Conservation (phyloP, 306 rosid species). For the Acacia confusa region DNA sequence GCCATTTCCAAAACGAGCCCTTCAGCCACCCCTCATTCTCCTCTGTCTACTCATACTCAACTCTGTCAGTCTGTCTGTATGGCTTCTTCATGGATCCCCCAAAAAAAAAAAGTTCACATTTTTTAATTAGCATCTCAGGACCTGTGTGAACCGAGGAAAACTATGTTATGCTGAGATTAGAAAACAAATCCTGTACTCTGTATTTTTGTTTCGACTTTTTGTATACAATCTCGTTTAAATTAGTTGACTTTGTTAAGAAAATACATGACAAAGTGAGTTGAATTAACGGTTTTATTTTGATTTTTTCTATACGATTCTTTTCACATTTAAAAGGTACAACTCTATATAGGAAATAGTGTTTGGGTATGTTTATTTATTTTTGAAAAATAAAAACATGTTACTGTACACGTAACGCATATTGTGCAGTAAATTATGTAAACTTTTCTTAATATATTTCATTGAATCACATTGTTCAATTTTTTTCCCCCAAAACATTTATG, state of each 20-base stretch:
- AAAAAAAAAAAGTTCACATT: neutral
- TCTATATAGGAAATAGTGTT: neutral
- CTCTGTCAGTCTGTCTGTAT: neutral
- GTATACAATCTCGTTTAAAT: neutral
- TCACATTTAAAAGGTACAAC: neutral
- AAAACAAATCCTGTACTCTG: neutral
- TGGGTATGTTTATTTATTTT: neutral
- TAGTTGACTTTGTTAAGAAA: neutral
- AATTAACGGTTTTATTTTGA: neutral
- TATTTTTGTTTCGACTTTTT: neutral
- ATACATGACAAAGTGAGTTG: neutral
- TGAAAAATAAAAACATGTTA: neutral
- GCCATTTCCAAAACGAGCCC: neutral
- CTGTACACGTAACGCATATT: neutral
- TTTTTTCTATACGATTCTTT: neutral
- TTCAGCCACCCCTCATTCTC: neutral
- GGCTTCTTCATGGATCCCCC: neutral
- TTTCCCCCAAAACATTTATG: neutral
- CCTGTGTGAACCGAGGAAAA: neutral
- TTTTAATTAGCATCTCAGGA: neutral
- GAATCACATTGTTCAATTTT: neutral
- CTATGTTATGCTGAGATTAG: neutral
- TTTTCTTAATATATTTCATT: neutral
- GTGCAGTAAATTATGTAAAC: neutral
- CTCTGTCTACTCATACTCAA: neutral